Evolutionary conservation across 306 rosid genomes (phyloP).

Genomic region (Dryas drummondii): DNA sequence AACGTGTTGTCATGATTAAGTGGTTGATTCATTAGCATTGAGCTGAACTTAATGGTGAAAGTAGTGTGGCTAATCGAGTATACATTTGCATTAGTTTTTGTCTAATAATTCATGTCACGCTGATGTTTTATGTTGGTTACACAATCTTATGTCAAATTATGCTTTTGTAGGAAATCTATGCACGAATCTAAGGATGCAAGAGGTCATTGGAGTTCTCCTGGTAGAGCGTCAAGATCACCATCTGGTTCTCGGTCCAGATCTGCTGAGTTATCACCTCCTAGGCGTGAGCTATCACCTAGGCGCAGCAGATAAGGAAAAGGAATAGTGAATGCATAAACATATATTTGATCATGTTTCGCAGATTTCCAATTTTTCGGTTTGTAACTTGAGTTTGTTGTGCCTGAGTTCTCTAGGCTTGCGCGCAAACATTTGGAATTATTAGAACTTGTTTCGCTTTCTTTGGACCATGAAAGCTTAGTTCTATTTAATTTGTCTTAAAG

Average conservation of each 20-base stretch:
- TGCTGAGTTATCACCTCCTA: constrained; percentile 55
- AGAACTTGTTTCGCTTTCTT: background rate
- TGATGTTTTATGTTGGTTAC: background rate
- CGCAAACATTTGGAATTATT: constrained; percentile 19
- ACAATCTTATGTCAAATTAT: constrained; percentile 10
- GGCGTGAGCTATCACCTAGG: constrained; percentile 57
- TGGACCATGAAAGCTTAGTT: background rate
- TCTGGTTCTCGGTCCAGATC: constrained; percentile 81
- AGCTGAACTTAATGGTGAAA: background rate
- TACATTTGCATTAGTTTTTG: background rate
- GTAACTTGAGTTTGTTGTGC: constrained; percentile 26
- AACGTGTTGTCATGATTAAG: background rate
- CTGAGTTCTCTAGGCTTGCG: constrained; percentile 21
- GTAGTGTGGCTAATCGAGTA: background rate
- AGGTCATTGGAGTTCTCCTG: constrained; percentile 66
- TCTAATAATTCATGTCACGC: background rate
- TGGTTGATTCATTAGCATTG: background rate
- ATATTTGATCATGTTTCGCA: background rate
- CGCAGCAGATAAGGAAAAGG: constrained; percentile 47
- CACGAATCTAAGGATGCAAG: constrained; percentile 56
- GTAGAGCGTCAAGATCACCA: constrained; percentile 76
- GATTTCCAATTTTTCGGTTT: background rate
- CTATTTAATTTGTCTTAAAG: background rate
- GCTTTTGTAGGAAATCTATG: constrained; percentile 57
- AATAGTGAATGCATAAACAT: background rate